Percentiles rank a stretch among this genome's conserved stretches.
phyloP scores from a whole-genome alignment of 2,329 filamentous ascomycete species.

The Colletotrichum agaves region DNA sequence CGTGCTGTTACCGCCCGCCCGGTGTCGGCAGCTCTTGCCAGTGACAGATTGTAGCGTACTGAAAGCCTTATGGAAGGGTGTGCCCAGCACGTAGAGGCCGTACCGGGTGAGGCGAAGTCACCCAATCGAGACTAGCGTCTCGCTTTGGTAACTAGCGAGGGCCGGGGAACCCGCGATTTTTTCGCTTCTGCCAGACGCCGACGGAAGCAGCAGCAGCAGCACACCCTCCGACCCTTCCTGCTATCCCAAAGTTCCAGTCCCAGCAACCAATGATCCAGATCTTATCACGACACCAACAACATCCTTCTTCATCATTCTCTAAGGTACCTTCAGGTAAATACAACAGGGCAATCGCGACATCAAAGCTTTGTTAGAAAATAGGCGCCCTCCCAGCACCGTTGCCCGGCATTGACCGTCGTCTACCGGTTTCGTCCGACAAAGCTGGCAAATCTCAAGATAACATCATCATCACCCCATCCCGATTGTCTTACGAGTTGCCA shows the following conservation, averaged over 20 bases:
- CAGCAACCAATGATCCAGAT: too few species aligned
- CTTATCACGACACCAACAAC: too few species aligned
- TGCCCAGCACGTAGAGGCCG: too few species aligned
- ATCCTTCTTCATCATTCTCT: too few species aligned
- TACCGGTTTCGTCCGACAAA: constrained; percentile 24
- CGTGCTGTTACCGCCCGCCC: not conserved
- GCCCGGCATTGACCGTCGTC: constrained; percentile 1
- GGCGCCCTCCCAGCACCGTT: not conserved
- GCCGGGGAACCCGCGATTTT: constrained; percentile 20
- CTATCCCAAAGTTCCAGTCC: not conserved
- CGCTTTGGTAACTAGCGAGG: not conserved
- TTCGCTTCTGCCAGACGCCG: constrained; percentile 17
- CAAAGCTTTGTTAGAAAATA: not conserved
- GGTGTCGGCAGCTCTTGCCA: not conserved
- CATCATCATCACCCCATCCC: constrained; percentile 35
- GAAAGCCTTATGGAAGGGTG: too few species aligned
- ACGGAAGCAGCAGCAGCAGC: not conserved
- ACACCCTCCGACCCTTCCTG: not conserved
- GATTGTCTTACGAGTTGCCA: constrained; percentile 23
- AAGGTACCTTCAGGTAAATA: not conserved
- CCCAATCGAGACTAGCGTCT: not conserved
- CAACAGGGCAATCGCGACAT: not conserved
- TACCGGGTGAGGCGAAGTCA: not conserved
- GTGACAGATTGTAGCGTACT: not conserved
- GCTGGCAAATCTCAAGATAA: not conserved